A percentile compares a stretch with the other conserved stretches of the same genome.
Conservation (phyloP, 2,329 filamentous ascomycete species). For the Phoma herbarum region DNA sequence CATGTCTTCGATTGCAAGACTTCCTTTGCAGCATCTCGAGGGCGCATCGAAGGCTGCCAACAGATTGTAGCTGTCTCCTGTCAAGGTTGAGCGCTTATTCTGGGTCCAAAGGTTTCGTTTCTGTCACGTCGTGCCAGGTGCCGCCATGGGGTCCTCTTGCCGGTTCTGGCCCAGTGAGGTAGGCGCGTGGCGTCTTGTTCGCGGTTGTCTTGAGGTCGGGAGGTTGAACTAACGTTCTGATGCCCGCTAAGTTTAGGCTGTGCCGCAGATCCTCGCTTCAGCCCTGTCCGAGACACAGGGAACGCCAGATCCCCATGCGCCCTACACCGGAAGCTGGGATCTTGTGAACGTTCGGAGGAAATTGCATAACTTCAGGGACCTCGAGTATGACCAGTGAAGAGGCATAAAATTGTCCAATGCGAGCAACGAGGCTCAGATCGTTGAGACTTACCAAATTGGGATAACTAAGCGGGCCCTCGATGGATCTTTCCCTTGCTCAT, state of each 20-base stretch:
- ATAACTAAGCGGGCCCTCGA: neutral
- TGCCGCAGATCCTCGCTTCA: conserved; percentile 44
- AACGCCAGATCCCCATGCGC: conserved; percentile 36
- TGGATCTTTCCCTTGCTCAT: neutral
- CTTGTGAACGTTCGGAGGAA: conserved; percentile 11
- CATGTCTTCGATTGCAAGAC: neutral
- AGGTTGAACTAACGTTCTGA: conserved; percentile 40
- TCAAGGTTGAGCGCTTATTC: conserved; percentile 34
- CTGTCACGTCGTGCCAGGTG: conserved; percentile 27
- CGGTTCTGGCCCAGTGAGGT: conserved; percentile 28
- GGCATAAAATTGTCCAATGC: conserved; percentile 20
- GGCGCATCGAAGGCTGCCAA: neutral
- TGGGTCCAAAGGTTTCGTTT: conserved; percentile 38
- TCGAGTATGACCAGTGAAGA: conserved; percentile 19
- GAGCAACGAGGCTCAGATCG: neutral
- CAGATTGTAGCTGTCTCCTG: conserved; percentile 16
- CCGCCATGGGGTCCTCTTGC: conserved; percentile 19
- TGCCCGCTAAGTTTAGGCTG: conserved; percentile 40
- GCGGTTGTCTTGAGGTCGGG: conserved; percentile 37
- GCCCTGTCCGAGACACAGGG: conserved; percentile 34
- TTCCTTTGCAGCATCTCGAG: neutral
- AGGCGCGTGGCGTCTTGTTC: conserved; percentile 21
- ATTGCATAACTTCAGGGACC: conserved; percentile 25
- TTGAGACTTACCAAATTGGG: neutral
- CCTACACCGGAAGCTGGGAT: conserved; percentile 24